Percentiles rank a stretch among this genome's conserved stretches.
Evolutionary conservation across 495 filamentous ascomycete species (phyloP).

Genomic region (Xylaria venustula): DNA sequence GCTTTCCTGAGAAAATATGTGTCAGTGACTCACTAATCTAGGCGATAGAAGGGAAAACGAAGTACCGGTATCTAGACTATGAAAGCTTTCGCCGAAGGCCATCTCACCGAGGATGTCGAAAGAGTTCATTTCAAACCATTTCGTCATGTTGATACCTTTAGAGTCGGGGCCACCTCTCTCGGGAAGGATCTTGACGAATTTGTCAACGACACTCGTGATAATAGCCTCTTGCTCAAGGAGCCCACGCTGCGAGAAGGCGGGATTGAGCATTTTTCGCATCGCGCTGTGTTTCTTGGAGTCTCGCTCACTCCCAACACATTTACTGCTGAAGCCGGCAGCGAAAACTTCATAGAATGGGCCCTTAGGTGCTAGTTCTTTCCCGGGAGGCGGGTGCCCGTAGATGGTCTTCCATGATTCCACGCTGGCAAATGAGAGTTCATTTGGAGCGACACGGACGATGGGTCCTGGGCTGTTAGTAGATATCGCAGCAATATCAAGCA

Average conservation of each 20-base stretch:
- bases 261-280: not conserved
- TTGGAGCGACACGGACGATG: conserved; percentile 45
- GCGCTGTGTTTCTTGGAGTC: conserved; percentile 13
- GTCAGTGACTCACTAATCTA: not conserved
- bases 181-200: not conserved
- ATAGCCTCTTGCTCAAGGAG: not conserved
- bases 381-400: conserved; percentile 27
- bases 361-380: conserved; percentile 28
- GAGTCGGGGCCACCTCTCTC: no score
- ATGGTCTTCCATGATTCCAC: conserved; percentile 43
- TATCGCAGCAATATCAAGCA: no score
- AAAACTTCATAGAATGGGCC: conserved; percentile 24
- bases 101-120: conserved; percentile 35
- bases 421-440: conserved; percentile 41
- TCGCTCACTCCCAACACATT: conserved; percentile 24
- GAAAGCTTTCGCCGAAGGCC: conserved; percentile 32
- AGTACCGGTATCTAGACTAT: conserved; percentile 13
- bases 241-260: not conserved
- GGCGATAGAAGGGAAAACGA: not conserved
- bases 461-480: conserved; percentile 18
- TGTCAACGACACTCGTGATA: not conserved
- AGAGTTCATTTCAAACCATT: conserved; percentile 21
- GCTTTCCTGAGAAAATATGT: not conserved
- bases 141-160: conserved; percentile 11
- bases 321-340: conserved; percentile 25